Evolutionary conservation across 805 yeast genomes (phyloP).

Genomic region (Huiozyma sinensis): DNA sequence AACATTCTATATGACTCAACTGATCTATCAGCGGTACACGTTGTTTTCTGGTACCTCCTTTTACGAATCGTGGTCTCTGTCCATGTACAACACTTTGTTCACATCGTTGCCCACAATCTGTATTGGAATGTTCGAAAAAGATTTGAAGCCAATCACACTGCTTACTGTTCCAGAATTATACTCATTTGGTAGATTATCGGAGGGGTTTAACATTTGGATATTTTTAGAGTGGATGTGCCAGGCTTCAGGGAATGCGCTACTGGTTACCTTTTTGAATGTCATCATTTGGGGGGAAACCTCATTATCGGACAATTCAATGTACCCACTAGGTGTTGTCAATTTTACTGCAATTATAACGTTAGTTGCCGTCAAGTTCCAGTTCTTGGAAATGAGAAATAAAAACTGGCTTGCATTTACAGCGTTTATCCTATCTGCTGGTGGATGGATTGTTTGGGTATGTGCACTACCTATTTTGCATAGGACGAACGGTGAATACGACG

Average conservation of each 20-base stretch:
- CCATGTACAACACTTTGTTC: slow-evolving; percentile 94
- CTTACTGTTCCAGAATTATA: slow-evolving; percentile 89
- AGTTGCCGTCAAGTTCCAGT: slow-evolving; percentile 68
- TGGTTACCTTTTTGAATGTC: slow-evolving; percentile 57
- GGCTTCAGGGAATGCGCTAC: slow-evolving; percentile 63
- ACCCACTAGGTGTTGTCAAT: slow-evolving; percentile 69
- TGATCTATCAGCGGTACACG: slow-evolving; percentile 74
- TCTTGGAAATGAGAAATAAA: slow-evolving; percentile 70
- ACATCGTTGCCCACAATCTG: slow-evolving; percentile 87
- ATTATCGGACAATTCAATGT: slow-evolving; percentile 60
- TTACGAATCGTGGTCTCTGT: slow-evolving; percentile 91
- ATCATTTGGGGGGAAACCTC: slow-evolving; percentile 64
- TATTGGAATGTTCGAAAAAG: slow-evolving; percentile 92
- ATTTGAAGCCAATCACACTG: slow-evolving; percentile 76
- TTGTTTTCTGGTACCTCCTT: slow-evolving; percentile 87
- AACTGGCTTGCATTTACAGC: slow-evolving; percentile 60
- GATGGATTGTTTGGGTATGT: slow-evolving; percentile 80
- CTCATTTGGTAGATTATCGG: slow-evolving; percentile 59
- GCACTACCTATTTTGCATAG: slow-evolving; percentile 61
- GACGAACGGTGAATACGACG: slow-evolving; percentile 51
- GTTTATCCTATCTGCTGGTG: slow-evolving; percentile 60
- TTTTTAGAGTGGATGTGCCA: slow-evolving; percentile 71
- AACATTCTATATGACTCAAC: slow-evolving; percentile 79
- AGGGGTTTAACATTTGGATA: slow-evolving; percentile 59
- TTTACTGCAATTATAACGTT: slow-evolving; percentile 64